Evolutionary conservation across 164 flowering plant genomes (phyloP).

Genomic region (Umbilicus rupestris): DNA sequence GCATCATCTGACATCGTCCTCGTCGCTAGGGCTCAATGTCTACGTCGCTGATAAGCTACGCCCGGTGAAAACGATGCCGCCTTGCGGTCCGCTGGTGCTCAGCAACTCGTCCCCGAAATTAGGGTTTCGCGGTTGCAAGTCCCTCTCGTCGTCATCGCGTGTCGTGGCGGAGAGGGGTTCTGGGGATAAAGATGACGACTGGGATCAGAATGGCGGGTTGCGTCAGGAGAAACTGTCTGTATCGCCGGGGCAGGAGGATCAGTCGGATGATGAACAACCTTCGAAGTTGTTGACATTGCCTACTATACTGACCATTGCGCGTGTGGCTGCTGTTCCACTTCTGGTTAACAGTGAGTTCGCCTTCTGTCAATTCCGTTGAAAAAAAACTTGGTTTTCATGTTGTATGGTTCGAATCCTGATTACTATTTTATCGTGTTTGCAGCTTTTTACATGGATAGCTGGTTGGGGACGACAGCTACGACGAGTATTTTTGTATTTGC

Average conservation of each 20-base stretch:
- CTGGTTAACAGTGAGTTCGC: constrained; percentile 45
- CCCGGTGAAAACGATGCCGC: constrained; percentile 14
- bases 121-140: constrained; percentile 14
- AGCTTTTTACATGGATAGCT: constrained; percentile 65
- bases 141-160: constrained; percentile 8
- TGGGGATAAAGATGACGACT: constrained; percentile 12
- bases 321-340: constrained; percentile 81
- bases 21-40: background rate
- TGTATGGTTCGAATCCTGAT: background rate
- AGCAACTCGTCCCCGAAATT: background rate
- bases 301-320: constrained; percentile 65
- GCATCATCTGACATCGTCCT: background rate
- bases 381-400: background rate
- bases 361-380: background rate
- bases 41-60: background rate
- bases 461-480: constrained; percentile 81
- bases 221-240: no score
- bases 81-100: constrained; percentile 21
- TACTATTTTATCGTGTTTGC: background rate
- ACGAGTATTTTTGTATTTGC: constrained; percentile 87
- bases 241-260: constrained; percentile 10
- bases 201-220: constrained; percentile 2
- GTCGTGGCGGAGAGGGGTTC: constrained; percentile 16
- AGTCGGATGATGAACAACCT: constrained; percentile 8
- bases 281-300: constrained; percentile 68